A percentile compares a stretch with the other conserved stretches of the same genome.
Conservation (phyloP, 129 eudicot species). For the Logfia minima region DNA sequence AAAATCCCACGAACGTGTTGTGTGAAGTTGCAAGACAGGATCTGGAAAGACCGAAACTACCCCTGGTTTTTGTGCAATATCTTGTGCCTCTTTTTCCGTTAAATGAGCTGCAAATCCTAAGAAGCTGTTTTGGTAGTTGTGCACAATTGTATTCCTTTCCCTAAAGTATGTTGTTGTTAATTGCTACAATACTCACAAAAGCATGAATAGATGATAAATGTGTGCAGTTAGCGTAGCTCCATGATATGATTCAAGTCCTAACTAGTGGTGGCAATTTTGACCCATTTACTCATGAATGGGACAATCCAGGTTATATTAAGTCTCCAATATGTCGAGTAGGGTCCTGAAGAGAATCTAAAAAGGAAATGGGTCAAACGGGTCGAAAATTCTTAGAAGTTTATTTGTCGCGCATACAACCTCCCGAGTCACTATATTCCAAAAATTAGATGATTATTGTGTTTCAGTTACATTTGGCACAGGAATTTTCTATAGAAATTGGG, state of each 20-base stretch:
- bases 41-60: constrained; percentile 90
- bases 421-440: background rate
- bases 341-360: background rate
- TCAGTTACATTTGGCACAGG: background rate
- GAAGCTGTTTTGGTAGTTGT: constrained; percentile 69
- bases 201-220: background rate
- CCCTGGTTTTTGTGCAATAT: constrained; percentile 53
- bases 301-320: background rate
- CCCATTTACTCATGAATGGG: background rate
- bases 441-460: background rate
- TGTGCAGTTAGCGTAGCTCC: background rate
- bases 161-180: constrained; percentile 29
- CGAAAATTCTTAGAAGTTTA: background rate
- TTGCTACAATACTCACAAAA: background rate
- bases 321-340: background rate
- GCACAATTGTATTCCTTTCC: constrained; percentile 51
- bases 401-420: background rate
- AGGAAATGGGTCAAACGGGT: background rate
- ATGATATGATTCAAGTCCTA: background rate
- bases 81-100: constrained; percentile 59
- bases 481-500: background rate
- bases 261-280: background rate
- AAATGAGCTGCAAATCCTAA: constrained; percentile 80
- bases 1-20: constrained; percentile 96
- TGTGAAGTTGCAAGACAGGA: constrained; percentile 63